phyloP scores from a whole-genome alignment of 2,329 filamentous ascomycete genomes.

The Fusarium xyrophilum region DNA sequence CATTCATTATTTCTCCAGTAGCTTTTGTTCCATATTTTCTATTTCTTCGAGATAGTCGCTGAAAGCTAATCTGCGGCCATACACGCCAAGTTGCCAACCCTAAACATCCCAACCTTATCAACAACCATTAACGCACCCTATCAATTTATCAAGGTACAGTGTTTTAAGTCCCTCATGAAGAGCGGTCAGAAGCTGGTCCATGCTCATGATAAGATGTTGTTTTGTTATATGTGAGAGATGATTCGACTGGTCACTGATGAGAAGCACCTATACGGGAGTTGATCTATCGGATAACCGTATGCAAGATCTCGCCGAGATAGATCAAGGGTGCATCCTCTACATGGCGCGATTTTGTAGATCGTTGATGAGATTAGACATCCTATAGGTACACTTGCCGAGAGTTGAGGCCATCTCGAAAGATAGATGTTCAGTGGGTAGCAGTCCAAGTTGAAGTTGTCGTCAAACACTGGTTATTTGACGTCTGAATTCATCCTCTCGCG shows the following conservation, averaged over 20 bases:
- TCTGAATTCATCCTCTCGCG: too few species aligned
- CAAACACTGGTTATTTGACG: too few species aligned
- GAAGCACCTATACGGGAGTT: slow-evolving; percentile 1
- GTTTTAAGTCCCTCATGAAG: background rate
- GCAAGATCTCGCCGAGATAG: background rate
- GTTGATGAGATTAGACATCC: background rate
- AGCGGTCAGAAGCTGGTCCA: slow-evolving; percentile 10
- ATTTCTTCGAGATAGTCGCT: background rate
- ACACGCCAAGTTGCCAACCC: background rate
- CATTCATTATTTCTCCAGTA: fast-evolving
- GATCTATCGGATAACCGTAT: slow-evolving; percentile 6
- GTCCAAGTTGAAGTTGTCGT: background rate
- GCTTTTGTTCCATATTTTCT: fast-evolving
- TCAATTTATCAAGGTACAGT: background rate
- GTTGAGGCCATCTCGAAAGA: background rate
- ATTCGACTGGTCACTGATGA: background rate
- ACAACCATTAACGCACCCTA: background rate
- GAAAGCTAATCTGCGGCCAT: background rate
- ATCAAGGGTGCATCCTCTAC: background rate
- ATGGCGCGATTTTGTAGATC: background rate
- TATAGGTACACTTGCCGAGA: background rate
- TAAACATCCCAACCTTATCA: background rate
- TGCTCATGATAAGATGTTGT: background rate
- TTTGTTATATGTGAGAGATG: background rate
- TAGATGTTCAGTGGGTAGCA: background rate